These are phyloP conservation scores for Xylariaceae sp. DNA, from an alignment of 2,329 filamentous ascomycete species.

Conservation along the genomic window DNA sequence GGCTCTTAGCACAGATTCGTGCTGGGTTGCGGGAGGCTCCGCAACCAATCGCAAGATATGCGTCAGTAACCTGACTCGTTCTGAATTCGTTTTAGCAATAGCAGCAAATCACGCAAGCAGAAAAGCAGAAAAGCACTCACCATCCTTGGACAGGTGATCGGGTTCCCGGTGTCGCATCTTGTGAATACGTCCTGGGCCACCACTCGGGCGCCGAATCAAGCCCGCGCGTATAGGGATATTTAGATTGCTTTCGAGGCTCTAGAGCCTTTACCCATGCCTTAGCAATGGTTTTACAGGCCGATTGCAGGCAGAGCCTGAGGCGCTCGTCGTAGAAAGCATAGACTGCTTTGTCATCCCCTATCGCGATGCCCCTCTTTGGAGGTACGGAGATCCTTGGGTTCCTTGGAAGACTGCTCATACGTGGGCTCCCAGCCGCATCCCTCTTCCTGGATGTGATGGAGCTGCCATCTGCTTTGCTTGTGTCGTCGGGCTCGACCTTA, in stretches of 20 bases:
- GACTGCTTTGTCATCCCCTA: slow-evolving; percentile 50
- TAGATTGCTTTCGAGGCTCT: slow-evolving; percentile 72
- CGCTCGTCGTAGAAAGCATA: slow-evolving; percentile 56
- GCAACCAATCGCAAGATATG: slow-evolving; percentile 57
- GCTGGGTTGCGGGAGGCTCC: slow-evolving; percentile 44
- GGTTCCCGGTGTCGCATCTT: slow-evolving; percentile 65
- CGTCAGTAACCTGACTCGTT: slow-evolving; percentile 52
- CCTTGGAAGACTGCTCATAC: too few species aligned
- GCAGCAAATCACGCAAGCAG: neutral
- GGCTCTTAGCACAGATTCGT: slow-evolving; percentile 47
- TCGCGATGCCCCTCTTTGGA: slow-evolving; percentile 42
- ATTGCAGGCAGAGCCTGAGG: slow-evolving; percentile 64
- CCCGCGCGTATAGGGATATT: slow-evolving; percentile 64
- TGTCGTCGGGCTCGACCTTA: too few species aligned
- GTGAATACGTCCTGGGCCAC: slow-evolving; percentile 58
- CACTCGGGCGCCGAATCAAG: slow-evolving; percentile 58
- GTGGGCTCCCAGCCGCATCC: too few species aligned
- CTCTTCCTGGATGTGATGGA: too few species aligned
- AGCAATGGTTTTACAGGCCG: slow-evolving; percentile 64
- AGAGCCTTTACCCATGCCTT: slow-evolving; percentile 73
- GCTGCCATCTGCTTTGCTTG: too few species aligned
- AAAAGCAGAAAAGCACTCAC: slow-evolving; percentile 39
- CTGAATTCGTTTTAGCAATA: slow-evolving; percentile 31
- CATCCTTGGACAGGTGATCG: slow-evolving; percentile 64
- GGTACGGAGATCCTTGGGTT: slow-evolving; percentile 32